Evolutionary conservation across 495 filamentous ascomycete species (phyloP).

Genomic region (Neurospora intermedia): DNA sequence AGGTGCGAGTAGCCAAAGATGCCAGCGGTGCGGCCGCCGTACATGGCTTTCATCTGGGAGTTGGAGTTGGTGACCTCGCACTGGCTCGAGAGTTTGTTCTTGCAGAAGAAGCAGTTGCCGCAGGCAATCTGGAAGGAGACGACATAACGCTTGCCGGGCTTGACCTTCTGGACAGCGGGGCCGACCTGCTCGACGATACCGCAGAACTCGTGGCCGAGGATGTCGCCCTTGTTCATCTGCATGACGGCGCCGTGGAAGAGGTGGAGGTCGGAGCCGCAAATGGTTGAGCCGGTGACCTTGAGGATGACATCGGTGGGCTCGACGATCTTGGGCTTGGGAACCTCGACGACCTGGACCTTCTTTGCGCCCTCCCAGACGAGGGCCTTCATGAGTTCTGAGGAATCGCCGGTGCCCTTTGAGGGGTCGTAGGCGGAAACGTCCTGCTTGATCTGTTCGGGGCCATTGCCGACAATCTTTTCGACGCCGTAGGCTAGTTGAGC

Average conservation of each 20-base stretch:
- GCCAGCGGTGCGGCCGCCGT: constrained; percentile 60
- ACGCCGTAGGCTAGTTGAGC: constrained; percentile 52
- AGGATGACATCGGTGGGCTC: constrained; percentile 72
- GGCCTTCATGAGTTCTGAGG: constrained; percentile 57
- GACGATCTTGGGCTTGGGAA: constrained; percentile 57
- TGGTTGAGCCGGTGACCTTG: constrained; percentile 73
- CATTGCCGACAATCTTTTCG: constrained; percentile 59
- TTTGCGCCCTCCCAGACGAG: constrained; percentile 65
- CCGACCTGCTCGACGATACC: constrained; percentile 69
- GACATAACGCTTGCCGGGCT: constrained; percentile 66
- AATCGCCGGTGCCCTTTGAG: constrained; percentile 25
- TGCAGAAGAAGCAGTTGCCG: constrained; percentile 66
- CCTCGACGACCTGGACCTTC: constrained; percentile 50
- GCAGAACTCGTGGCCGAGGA: constrained; percentile 84
- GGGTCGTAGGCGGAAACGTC: constrained; percentile 44
- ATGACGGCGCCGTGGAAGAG: constrained; percentile 63
- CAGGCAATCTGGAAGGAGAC: constrained; percentile 82
- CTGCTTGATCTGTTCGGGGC: constrained; percentile 46
- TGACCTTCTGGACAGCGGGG: constrained; percentile 41
- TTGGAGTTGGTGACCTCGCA: constrained; percentile 74
- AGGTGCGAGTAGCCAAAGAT: constrained; percentile 69
- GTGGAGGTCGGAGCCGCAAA: constrained; percentile 83
- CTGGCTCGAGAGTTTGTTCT: constrained; percentile 60
- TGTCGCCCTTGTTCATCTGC: constrained; percentile 71
- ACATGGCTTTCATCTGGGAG: constrained; percentile 58